Percentiles rank a stretch among this genome's conserved stretches.
These are phyloP conservation scores for Aspergillus sp. DNA, from an alignment of 2,329 filamentous ascomycete genomes.

Conservation along the genomic window DNA sequence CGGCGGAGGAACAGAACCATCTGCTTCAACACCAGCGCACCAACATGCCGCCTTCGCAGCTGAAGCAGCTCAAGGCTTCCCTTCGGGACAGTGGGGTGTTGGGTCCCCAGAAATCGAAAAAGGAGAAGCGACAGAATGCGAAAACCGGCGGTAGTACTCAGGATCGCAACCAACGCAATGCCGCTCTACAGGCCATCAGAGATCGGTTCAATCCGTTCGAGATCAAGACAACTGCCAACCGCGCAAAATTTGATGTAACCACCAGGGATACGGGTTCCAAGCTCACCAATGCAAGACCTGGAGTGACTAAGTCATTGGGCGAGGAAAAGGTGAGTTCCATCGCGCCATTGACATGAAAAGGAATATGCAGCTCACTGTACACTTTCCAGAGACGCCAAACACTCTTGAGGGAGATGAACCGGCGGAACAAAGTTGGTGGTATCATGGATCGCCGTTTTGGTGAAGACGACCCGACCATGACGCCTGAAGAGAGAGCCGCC, in stretches of 20 bases:
- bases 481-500: constrained; percentile 84
- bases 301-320: constrained; percentile 76
- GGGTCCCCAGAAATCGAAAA: constrained; percentile 90
- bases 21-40: constrained; percentile 12
- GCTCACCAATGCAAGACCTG: constrained; percentile 64
- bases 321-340: constrained; percentile 67
- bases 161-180: constrained; percentile 70
- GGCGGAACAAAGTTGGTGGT: constrained; percentile 84
- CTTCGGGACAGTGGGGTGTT: constrained; percentile 84
- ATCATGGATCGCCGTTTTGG: constrained; percentile 92
- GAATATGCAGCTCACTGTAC: constrained; percentile 7
- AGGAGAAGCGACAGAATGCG: constrained; percentile 74
- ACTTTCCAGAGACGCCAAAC: constrained; percentile 65
- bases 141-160: constrained; percentile 65
- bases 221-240: constrained; percentile 71
- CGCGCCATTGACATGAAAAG: neutral
- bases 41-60: constrained; percentile 87
- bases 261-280: constrained; percentile 53
- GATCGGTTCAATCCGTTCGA: constrained; percentile 99
- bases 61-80: constrained; percentile 91
- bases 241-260: constrained; percentile 80
- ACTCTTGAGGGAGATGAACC: constrained; percentile 82
- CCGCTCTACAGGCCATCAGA: constrained; percentile 77
- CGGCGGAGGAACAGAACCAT: no score
- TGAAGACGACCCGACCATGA: constrained; percentile 91